Evolutionary conservation across 2,329 filamentous ascomycete species (phyloP), one percentile per base, ranked within the genome.

Genomic region (Lomentospora prolificans): DNA sequence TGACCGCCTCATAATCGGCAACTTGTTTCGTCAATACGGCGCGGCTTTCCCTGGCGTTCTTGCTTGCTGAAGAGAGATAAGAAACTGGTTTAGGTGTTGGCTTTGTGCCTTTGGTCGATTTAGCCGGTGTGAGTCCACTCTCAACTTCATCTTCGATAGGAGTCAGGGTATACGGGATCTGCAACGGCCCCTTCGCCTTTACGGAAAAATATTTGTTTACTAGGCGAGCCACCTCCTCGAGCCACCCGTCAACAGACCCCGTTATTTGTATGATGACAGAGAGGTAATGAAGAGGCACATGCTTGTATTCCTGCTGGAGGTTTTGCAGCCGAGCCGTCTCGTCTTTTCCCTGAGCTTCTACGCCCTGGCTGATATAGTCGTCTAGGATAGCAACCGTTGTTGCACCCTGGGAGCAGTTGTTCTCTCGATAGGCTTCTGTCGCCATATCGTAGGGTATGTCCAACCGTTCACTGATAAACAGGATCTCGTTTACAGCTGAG

Each of bases 21-120:
- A 25, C 44, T 10, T 22, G 8, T 19, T 27, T 48, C 19, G 44
- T 22, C 85, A 82, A 1, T 82, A 86, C 9, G 87, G 74, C 53
- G 88, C 80, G 1, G 83, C 78, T 27, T 7, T 19, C 30, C 1
- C 70, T 66, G n/a, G 14, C 9, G 9, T 1, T 17, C 14, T 4
- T 28, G 17, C 27, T 25, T n/a, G 17, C 3, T 12, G 17, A 10
- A 1, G 70, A 66, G n/a, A 61, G 57, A 12, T 12, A 12, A 33
- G 30, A 12, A 33, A 33, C n/a, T n/a, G n/a, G n/a, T n/a, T n/a
- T n/a, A n/a, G n/a, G 12, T 33, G 30, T 57, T 14, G 60, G 55
- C 6, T 57, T 55, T 3, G 58, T 58, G 19, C 48, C 48, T 14
- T 59, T 48, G 28, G 27, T 39, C 3, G 28, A 3, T 14, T 44